Percentiles rank a stretch among this genome's conserved stretches.
These are phyloP conservation scores for Datura wrightii DNA, from an alignment of 257 asterid species.

Conservation along the genomic window DNA sequence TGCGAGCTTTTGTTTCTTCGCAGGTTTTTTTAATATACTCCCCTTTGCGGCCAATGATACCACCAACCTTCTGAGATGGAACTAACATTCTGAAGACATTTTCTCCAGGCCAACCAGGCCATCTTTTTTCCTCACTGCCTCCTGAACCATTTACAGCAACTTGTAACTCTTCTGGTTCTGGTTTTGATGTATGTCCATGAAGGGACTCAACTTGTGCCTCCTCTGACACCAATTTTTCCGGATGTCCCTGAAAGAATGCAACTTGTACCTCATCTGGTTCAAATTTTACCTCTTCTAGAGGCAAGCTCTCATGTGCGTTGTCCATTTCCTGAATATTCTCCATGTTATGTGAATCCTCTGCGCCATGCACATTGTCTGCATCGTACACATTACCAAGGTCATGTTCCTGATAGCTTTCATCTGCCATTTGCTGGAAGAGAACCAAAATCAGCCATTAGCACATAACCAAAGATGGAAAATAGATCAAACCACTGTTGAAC, in stretches of 20 bases:
- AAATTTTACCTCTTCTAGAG: slow-evolving; percentile 42
- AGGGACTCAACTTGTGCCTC: slow-evolving; percentile 41
- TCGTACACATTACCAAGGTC: slow-evolving; percentile 37
- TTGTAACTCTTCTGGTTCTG: slow-evolving; percentile 43
- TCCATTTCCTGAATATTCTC: slow-evolving; percentile 41
- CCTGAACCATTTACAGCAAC: slow-evolving; percentile 46
- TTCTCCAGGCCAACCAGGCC: slow-evolving; percentile 96
- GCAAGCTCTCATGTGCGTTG: slow-evolving; percentile 42
- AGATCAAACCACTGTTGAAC: background rate
- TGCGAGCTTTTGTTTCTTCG: slow-evolving; percentile 78
- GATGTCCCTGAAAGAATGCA: slow-evolving; percentile 17
- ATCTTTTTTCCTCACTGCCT: slow-evolving; percentile 61
- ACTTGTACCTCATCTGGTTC: slow-evolving; percentile 46
- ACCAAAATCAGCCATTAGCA: background rate
- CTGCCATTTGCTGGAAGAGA: slow-evolving; percentile 53
- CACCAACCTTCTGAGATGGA: slow-evolving; percentile 74
- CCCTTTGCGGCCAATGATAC: slow-evolving; percentile 81
- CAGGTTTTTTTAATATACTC: slow-evolving; percentile 70
- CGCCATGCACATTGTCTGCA: slow-evolving; percentile 22
- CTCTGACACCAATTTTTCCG: slow-evolving; percentile 35
- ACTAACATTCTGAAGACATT: slow-evolving; percentile 72
- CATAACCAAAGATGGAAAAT: background rate
- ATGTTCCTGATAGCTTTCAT: slow-evolving; percentile 45
- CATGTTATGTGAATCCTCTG: slow-evolving; percentile 3
- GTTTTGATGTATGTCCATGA: background rate